Evolutionary conservation across 345 rosid genomes (phyloP), one percentile per base, ranked within the genome.

Genomic region (Clausena lansium): DNA sequence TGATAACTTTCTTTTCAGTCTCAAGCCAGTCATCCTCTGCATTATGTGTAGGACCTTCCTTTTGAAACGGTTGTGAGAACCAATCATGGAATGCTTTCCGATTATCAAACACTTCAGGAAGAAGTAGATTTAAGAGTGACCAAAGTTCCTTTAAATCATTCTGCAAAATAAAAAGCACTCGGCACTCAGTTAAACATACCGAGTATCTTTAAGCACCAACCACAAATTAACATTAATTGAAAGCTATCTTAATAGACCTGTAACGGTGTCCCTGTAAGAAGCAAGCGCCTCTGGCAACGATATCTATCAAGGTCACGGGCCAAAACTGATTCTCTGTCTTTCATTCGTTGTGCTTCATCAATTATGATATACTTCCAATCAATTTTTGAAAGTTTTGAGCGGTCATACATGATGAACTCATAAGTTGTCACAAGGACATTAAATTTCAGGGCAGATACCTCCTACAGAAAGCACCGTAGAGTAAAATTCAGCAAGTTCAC

Each of bases 11-110:
- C 89, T 97, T 97, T 79, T 97, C 99, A 66, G 98, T 97, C 90
- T 97, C 99, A 80, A 97, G 97, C 99, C 99, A 97, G 84, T 97
- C 99, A 83, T 97, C 99, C 83, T 97, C 99, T 24, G 89, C 94
- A 86, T 88, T 91, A 85, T 89, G 97, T 3, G 86, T 50, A 70
- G 97, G 88, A 60, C 80, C 92, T 85, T 97, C 99, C 87, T 80
- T 97, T 87, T 91, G 98, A 83, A 97, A 97, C 60, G 99, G 98
- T 86, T 97, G 95, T 17, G 99, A 90, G 79, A 97, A 97, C 99
- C 99, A 97, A 87, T 97, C 99, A 86, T 97, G 98, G 87, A 97
- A 97, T 82, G 97, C 99, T 85, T 94, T 97, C 84, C 93, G 91
- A 84, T 97, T 97, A 84, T 97, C 99, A 82, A 94, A 97, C 75